A percentile compares a stretch with the other conserved stretches of the same genome.
These are phyloP conservation scores for Suillus subalutaceus DNA, from an alignment of 768 basidiomycete genomes.

Conservation along the genomic window DNA sequence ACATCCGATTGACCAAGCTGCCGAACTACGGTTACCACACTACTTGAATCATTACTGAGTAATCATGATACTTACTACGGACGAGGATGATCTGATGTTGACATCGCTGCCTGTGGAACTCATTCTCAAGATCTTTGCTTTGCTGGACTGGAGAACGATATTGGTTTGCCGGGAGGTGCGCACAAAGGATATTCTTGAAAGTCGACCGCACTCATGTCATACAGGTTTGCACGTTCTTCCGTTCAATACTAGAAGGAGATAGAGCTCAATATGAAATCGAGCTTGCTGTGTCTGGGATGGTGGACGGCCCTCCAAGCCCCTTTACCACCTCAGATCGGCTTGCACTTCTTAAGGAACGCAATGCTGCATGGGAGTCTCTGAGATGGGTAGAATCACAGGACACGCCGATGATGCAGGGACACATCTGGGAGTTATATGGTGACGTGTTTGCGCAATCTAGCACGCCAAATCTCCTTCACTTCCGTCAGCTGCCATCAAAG, in stretches of 20 bases:
- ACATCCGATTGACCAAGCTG: background rate
- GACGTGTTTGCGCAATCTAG: conserved; percentile 53
- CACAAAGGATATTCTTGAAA: background rate
- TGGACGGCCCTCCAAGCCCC: conserved; percentile 37
- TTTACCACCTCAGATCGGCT: conserved; percentile 39
- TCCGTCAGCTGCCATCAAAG: conserved; percentile 52
- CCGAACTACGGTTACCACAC: background rate
- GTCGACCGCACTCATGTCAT: background rate
- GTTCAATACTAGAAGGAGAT: conserved; percentile 28
- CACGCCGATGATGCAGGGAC: conserved; percentile 45
- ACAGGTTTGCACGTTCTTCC: conserved; percentile 39
- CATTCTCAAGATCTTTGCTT: conserved; percentile 23
- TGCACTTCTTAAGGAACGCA: conserved; percentile 40
- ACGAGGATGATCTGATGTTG: conserved; percentile 13
- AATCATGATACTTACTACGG: background rate
- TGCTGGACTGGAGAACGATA: conserved; percentile 26
- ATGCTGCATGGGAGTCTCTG: conserved; percentile 43
- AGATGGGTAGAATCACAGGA: conserved; percentile 35
- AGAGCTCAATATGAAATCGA: conserved; percentile 47
- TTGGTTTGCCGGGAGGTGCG: conserved; percentile 33
- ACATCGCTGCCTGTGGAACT: conserved; percentile 28
- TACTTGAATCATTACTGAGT: background rate
- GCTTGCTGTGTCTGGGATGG: conserved; percentile 46
- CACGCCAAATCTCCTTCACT: conserved; percentile 35
- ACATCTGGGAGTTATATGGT: conserved; percentile 61